Conservation (phyloP, 176 grass and related monocot genomes). For the Calamus simplicifolius region DNA sequence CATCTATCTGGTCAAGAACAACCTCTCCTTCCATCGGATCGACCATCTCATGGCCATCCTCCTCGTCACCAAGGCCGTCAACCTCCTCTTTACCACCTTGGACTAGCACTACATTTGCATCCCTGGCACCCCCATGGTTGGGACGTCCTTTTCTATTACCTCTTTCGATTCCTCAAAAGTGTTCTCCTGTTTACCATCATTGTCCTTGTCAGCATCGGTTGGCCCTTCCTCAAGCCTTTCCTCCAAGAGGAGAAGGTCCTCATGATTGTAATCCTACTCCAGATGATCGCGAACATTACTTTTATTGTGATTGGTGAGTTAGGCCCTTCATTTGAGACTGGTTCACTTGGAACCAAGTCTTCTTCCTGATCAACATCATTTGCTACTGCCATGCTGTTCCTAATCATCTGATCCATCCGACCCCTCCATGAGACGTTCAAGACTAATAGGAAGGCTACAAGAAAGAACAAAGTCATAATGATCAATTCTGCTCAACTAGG, state of each 20-base stretch:
- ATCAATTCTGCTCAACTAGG: conserved; percentile 5
- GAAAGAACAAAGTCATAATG: conserved; percentile 5
- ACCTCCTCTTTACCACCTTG: conserved; percentile 72
- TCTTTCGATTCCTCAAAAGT: conserved; percentile 83
- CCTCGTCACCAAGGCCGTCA: conserved; percentile 56
- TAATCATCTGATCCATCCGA: conserved; percentile 80
- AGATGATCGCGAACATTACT: conserved; percentile 90
- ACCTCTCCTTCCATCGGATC: conserved; percentile 68
- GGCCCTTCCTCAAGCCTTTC: conserved; percentile 95
- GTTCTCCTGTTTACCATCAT: conserved; percentile 87
- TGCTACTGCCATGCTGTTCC: conserved; percentile 94
- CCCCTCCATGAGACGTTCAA: conserved; percentile 83
- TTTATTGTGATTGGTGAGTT: conserved; percentile 69
- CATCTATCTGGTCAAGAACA: too few relatives aligned
- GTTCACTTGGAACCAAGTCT: conserved; percentile 81
- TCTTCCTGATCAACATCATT: conserved; percentile 76
- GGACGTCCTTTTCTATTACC: conserved; percentile 80
- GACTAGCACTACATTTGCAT: conserved; percentile 81
- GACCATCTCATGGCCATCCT: conserved; percentile 92
- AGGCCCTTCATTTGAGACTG: conserved; percentile 62
- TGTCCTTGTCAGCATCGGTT: conserved; percentile 77
- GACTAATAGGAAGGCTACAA: conserved; percentile 82
- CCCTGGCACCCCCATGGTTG: conserved; percentile 54
- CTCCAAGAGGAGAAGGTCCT: conserved; percentile 95
- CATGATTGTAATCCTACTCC: conserved; percentile 84